phyloP scores from a whole-genome alignment of 495 filamentous ascomycete genomes.

The Tuber brumale region DNA sequence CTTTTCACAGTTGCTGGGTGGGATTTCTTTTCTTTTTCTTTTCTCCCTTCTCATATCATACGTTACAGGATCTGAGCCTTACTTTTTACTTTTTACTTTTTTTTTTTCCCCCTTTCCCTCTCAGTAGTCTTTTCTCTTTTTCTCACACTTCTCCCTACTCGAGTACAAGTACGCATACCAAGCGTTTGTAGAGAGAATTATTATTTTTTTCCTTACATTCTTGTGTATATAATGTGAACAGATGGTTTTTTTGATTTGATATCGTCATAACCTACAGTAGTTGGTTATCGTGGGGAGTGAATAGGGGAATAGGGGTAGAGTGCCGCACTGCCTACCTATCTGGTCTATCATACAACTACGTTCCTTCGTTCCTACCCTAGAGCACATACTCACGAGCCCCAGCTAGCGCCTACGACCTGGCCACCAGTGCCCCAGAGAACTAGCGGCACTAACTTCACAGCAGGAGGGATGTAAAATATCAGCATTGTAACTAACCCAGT shows the following conservation, averaged over 20 bases:
- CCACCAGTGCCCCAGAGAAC: not conserved
- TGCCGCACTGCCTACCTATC: not conserved
- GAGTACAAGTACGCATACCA: not conserved
- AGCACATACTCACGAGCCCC: not conserved
- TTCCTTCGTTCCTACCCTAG: not conserved
- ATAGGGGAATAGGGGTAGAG: not conserved
- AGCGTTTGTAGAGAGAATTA: not conserved
- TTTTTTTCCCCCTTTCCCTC: not conserved
- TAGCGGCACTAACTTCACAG: not conserved
- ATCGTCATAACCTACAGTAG: not conserved
- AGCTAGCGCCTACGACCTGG: not conserved
- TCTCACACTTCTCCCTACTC: not conserved
- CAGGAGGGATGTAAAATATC: not conserved
- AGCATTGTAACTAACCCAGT: not conserved
- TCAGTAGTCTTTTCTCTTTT: not conserved
- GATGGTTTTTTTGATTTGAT: not conserved
- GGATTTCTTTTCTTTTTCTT: slow-evolving; percentile 1
- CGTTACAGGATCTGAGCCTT: not conserved
- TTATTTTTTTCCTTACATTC: not conserved
- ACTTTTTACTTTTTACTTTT: not conserved
- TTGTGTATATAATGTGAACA: slow-evolving; percentile 1
- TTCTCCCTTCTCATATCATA: slow-evolving; percentile 6
- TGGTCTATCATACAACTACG: not conserved
- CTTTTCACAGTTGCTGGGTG: not conserved
- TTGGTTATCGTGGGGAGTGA: not conserved